These are phyloP conservation scores for Syncephalis plumigaleata DNA, from an alignment of 371 early-diverging fungal genomes.

Conservation along the genomic window DNA sequence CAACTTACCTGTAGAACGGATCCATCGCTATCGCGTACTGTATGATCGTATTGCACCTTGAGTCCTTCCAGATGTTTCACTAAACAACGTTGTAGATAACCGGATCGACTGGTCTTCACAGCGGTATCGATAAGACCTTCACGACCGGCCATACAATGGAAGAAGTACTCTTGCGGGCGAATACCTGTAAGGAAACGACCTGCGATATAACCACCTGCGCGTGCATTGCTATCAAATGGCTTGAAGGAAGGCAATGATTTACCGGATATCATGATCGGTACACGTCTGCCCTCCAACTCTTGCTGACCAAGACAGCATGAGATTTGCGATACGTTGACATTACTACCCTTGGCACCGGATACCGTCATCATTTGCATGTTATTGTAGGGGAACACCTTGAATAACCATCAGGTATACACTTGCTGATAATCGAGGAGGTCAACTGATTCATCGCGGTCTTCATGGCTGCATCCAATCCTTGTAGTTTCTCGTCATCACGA, in stretches of 20 bases:
- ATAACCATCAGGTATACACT: slow-evolving; percentile 70
- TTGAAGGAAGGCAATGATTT: slow-evolving; percentile 94
- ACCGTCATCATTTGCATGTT: slow-evolving; percentile 98
- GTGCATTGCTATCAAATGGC: slow-evolving; percentile 71
- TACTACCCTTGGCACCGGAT: slow-evolving; percentile 98
- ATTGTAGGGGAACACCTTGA: slow-evolving; percentile 76
- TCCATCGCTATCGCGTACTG: slow-evolving; percentile 90
- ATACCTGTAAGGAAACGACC: slow-evolving; percentile 99
- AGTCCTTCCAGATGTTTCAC: slow-evolving; percentile 99
- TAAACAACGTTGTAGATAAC: slow-evolving; percentile 99
- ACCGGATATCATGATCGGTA: slow-evolving; percentile 96
- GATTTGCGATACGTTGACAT: slow-evolving; percentile 98
- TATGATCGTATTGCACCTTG: slow-evolving; percentile 91
- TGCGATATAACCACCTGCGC: slow-evolving; percentile 96
- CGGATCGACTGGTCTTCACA: slow-evolving; percentile 98
- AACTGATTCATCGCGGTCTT: slow-evolving; percentile 69
- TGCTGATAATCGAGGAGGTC: slow-evolving; percentile 63
- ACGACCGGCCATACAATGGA: slow-evolving; percentile 99
- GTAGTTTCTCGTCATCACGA: slow-evolving; percentile 69
- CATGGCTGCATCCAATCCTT: slow-evolving; percentile 83
- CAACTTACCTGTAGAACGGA: slow-evolving; percentile 60
- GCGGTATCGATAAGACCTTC: slow-evolving; percentile 99
- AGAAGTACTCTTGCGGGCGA: slow-evolving; percentile 83
- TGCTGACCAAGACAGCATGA: slow-evolving; percentile 98
- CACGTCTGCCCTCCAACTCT: slow-evolving; percentile 98